These are phyloP conservation scores for Sphagnum tenellum DNA, from an alignment of 225 moss, liverwort and hornwort species.

Conservation along the genomic window DNA sequence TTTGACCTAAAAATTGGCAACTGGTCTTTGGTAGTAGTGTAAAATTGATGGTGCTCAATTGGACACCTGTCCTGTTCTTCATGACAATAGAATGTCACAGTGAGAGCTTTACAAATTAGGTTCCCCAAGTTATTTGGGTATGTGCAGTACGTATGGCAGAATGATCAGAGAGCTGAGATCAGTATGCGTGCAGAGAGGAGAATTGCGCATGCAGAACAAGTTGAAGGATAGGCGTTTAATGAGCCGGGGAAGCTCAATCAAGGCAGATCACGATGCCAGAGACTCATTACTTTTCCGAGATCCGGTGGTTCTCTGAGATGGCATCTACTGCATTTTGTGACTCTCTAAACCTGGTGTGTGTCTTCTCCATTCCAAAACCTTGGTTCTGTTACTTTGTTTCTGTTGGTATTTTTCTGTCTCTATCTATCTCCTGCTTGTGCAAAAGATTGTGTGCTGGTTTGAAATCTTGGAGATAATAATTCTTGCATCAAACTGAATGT, in stretches of 20 bases:
- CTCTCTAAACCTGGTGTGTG: conserved; percentile 50
- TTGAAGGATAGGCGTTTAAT: no score
- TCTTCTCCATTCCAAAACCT: neutral
- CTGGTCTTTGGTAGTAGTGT: no score
- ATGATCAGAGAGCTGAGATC: no score
- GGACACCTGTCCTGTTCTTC: no score
- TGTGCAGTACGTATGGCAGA: no score
- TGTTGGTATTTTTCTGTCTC: neutral
- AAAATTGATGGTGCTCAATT: no score
- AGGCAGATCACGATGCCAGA: conserved; percentile 39
- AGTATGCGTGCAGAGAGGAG: neutral
- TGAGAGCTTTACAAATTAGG: no score
- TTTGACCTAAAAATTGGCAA: no score
- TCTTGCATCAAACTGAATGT: neutral
- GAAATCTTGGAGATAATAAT: no score
- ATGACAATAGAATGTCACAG: no score
- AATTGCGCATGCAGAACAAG: neutral
- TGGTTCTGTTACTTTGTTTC: neutral
- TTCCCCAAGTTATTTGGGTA: no score
- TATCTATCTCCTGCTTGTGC: neutral
- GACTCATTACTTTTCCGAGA: conserved; percentile 11
- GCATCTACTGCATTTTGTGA: conserved; percentile 55
- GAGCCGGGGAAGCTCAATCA: neutral
- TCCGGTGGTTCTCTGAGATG: conserved; percentile 65
- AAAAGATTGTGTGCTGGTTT: no score